Evolutionary conservation across 1,139 yeast species (phyloP).

Genomic region (Sporopachydermia cereana): DNA sequence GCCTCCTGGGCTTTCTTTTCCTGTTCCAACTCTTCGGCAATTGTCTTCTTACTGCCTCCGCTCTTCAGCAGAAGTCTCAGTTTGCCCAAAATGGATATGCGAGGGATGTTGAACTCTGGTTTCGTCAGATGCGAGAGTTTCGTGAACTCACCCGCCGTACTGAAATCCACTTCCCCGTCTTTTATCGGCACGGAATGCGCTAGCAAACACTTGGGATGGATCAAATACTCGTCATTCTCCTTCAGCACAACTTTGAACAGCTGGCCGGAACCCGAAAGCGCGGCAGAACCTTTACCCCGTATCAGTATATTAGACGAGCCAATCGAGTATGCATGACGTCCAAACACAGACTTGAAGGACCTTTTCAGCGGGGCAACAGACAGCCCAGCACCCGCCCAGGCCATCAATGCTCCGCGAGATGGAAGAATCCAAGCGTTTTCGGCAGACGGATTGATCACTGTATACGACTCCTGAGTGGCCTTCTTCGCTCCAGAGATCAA

Average conservation of each 20-base stretch:
- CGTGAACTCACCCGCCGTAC: constrained; percentile 10
- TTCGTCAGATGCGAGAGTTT: not conserved
- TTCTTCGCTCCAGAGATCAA: constrained; percentile 13
- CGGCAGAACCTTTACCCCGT: constrained; percentile 27
- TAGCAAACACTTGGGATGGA: constrained; percentile 21
- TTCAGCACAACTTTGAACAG: constrained; percentile 21
- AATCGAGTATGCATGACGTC: constrained; percentile 9
- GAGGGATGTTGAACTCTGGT: constrained; percentile 5
- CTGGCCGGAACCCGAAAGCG: constrained; percentile 25
- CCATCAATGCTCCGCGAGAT: constrained; percentile 22
- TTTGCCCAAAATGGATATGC: not conserved
- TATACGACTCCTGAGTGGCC: constrained; percentile 14
- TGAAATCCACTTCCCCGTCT: constrained; percentile 9
- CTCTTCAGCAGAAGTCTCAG: constrained; percentile 10
- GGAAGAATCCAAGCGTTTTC: constrained; percentile 25
- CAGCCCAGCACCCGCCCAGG: constrained; percentile 22
- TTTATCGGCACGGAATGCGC: constrained; percentile 21
- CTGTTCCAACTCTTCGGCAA: constrained; percentile 11
- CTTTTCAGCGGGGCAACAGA: constrained; percentile 7
- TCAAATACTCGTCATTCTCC: constrained; percentile 23
- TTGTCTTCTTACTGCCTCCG: constrained; percentile 13
- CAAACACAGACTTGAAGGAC: not conserved
- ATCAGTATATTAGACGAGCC: constrained; percentile 16
- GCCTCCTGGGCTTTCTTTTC: constrained; percentile 8
- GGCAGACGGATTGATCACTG: constrained; percentile 27